phyloP scores from a whole-genome alignment of 352 stramenopile genomes.

The Phytopythium cucurbitacearum region DNA sequence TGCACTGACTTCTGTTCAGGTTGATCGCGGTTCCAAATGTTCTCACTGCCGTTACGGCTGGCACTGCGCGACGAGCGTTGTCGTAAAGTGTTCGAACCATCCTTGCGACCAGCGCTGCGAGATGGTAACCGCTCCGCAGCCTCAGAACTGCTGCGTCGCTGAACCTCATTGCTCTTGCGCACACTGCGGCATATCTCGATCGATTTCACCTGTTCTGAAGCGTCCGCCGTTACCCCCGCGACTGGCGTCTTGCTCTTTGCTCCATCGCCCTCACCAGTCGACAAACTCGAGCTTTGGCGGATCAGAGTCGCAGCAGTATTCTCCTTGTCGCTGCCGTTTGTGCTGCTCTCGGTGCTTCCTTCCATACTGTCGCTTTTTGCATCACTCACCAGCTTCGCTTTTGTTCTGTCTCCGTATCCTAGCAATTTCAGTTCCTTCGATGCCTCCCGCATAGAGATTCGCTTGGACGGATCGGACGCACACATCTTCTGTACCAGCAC shows the following conservation, averaged over 20 bases:
- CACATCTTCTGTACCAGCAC: conserved; percentile 65
- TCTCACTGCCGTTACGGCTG: not conserved
- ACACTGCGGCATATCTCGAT: too few relatives aligned
- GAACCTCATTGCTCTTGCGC: too few relatives aligned
- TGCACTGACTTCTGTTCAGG: not conserved
- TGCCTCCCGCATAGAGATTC: conserved; percentile 45
- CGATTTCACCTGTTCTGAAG: too few relatives aligned
- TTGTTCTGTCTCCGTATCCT: conserved; percentile 31
- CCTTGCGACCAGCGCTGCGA: too few relatives aligned
- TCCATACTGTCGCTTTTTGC: conserved; percentile 10
- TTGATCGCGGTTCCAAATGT: not conserved
- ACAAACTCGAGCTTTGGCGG: not conserved
- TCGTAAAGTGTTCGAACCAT: too few relatives aligned
- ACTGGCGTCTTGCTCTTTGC: too few relatives aligned
- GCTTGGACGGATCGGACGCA: conserved; percentile 30
- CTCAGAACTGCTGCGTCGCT: too few relatives aligned
- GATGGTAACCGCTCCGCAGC: too few relatives aligned
- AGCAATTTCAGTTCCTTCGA: conserved; percentile 42
- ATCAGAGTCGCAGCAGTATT: not conserved
- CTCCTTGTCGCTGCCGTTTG: conserved; percentile 16
- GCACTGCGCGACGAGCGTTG: not conserved
- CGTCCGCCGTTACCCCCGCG: too few relatives aligned
- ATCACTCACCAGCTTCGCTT: conserved; percentile 5
- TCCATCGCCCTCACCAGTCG: not conserved
- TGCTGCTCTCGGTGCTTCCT: conserved; percentile 8